Evolutionary conservation across 2,329 filamentous ascomycete genomes (phyloP).

Genomic region (Ascochyta koolunga): DNA sequence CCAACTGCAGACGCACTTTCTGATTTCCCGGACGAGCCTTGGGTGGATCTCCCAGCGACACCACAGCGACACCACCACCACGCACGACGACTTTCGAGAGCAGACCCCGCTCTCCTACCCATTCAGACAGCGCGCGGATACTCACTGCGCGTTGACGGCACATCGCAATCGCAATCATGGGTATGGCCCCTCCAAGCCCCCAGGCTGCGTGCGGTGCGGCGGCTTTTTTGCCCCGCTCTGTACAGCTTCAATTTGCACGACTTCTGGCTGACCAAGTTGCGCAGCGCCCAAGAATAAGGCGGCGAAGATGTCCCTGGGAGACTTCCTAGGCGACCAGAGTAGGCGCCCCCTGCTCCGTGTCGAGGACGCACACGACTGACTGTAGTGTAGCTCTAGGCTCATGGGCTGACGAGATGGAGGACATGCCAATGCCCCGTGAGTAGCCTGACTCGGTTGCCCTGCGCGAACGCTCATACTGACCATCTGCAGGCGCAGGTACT

Average conservation of each 20-base stretch:
- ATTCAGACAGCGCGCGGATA: constrained; percentile 44
- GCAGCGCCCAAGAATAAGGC: constrained; percentile 89
- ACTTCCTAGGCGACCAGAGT: constrained; percentile 94
- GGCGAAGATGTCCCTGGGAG: constrained; percentile 97
- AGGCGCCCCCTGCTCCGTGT: constrained; percentile 52
- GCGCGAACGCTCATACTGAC: constrained; percentile 27
- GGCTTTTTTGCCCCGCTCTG: constrained; percentile 36
- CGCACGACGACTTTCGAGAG: constrained; percentile 34
- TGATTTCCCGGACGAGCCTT: constrained; percentile 20
- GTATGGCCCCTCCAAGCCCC: constrained; percentile 45
- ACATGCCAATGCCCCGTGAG: constrained; percentile 76
- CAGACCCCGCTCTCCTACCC: constrained; percentile 36
- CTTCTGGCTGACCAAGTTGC: constrained; percentile 53
- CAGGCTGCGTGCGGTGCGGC: constrained; percentile 27
- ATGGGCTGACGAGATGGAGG: constrained; percentile 99
- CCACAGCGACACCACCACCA: constrained; percentile 35
- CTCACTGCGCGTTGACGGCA: constrained; percentile 46
- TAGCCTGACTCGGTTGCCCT: constrained; percentile 22
- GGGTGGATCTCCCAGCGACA: constrained; percentile 20
- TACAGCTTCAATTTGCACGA: constrained; percentile 18
- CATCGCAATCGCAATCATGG: constrained; percentile 63
- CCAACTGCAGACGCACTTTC: constrained; percentile 27
- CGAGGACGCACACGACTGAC: constrained; percentile 35
- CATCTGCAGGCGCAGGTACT: constrained; percentile 39
- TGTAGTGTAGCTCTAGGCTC: constrained; percentile 72